These are phyloP conservation scores for Phytophthora syringae DNA, from an alignment of 352 stramenopile genomes.

Conservation along the genomic window DNA sequence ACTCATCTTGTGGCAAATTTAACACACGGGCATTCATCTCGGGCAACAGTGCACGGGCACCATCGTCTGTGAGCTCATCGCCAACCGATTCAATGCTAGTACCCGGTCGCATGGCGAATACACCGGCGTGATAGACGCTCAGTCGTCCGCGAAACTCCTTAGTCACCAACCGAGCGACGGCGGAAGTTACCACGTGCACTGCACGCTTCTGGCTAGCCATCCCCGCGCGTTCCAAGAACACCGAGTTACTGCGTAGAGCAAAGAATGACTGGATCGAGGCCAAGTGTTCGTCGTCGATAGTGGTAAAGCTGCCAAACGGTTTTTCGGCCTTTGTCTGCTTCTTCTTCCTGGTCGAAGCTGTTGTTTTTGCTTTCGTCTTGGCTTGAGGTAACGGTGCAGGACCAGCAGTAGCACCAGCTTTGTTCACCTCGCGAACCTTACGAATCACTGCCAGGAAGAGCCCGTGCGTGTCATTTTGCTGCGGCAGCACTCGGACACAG, in stretches of 20 bases:
- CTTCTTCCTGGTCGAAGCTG: slow-evolving; percentile 39
- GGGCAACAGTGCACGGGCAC: slow-evolving; percentile 61
- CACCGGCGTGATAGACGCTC: slow-evolving; percentile 70
- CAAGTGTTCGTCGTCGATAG: slow-evolving; percentile 50
- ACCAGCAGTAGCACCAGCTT: slow-evolving; percentile 39
- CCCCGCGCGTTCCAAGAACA: slow-evolving; percentile 67
- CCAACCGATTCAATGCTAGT: slow-evolving; percentile 27
- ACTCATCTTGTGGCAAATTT: slow-evolving; percentile 69
- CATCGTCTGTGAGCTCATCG: slow-evolving; percentile 73
- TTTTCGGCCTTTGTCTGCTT: slow-evolving; percentile 68
- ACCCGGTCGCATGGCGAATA: slow-evolving; percentile 48
- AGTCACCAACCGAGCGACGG: slow-evolving; percentile 56
- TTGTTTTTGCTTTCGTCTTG: slow-evolving; percentile 37
- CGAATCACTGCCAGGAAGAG: slow-evolving; percentile 98
- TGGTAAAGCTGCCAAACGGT: slow-evolving; percentile 63
- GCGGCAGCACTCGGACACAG: slow-evolving; percentile 95
- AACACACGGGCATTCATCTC: slow-evolving; percentile 58
- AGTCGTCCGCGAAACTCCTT: slow-evolving; percentile 48
- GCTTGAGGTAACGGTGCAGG: slow-evolving; percentile 31
- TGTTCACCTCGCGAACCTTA: slow-evolving; percentile 45
- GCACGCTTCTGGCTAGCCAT: slow-evolving; percentile 70
- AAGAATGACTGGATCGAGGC: slow-evolving; percentile 51
- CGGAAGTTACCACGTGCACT: slow-evolving; percentile 69
- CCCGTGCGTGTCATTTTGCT: slow-evolving; percentile 98
- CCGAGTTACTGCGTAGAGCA: slow-evolving; percentile 38